These are phyloP conservation scores for Malus orientalis DNA, from an alignment of 306 rosid species.

Conservation along the genomic window DNA sequence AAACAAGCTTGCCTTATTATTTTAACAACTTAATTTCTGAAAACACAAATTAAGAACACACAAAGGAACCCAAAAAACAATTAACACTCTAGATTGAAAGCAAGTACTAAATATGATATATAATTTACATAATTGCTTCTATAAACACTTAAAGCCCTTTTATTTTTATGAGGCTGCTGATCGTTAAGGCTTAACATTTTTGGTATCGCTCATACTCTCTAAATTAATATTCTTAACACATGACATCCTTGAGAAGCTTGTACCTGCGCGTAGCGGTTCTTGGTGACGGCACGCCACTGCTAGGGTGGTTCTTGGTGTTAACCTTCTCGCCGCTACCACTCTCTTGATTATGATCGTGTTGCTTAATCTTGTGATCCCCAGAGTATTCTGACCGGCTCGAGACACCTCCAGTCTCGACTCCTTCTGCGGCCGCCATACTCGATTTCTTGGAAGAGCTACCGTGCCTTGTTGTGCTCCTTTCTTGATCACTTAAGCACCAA, in stretches of 20 bases:
- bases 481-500: conserved; percentile 75
- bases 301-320: conserved; percentile 18
- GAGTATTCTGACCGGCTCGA: conserved; percentile 48
- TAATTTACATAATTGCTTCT: not conserved
- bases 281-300: conserved; percentile 58
- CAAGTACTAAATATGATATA: not conserved
- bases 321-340: conserved; percentile 27
- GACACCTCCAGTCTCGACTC: conserved; percentile 7
- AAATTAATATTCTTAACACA: conserved; percentile 40
- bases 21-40: not conserved
- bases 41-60: not conserved
- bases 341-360: conserved; percentile 50
- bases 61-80: not conserved
- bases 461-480: conserved; percentile 28
- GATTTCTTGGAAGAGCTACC: conserved; percentile 43
- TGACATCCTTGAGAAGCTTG: conserved; percentile 99
- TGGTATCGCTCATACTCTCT: not conserved
- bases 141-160: not conserved
- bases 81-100: not conserved
- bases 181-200: not conserved
- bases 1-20: not conserved
- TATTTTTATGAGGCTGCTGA: not conserved
- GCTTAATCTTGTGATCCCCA: conserved; percentile 48
- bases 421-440: not conserved
- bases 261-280: conserved; percentile 81